Evolutionary conservation across 345 rosid species (phyloP).

Genomic region (Psidium friedrichsthalianum): DNA sequence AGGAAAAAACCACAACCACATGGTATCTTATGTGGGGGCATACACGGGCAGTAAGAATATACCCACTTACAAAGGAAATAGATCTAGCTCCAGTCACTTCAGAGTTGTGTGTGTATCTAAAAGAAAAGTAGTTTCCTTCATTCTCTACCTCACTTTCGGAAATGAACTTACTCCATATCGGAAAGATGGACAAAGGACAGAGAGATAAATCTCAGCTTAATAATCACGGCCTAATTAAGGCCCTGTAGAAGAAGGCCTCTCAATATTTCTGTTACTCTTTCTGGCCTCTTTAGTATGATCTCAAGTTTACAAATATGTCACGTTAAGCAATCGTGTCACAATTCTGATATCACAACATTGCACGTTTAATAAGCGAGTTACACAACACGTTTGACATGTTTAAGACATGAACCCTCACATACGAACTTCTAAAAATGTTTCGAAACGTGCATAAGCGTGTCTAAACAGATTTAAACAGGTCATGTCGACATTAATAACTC

Average conservation of each 20-base stretch:
- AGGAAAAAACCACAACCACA: not conserved
- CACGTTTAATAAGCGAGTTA: not conserved
- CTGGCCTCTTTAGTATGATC: not conserved
- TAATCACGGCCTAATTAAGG: not conserved
- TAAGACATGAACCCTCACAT: not conserved
- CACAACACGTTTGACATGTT: not conserved
- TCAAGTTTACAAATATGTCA: not conserved
- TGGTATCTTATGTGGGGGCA: not conserved
- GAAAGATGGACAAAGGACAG: not conserved
- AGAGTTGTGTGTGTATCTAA: not conserved
- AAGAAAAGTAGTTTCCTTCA: not conserved
- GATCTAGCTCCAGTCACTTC: not conserved
- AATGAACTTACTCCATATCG: not conserved
- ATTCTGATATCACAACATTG: not conserved
- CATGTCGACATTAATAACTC: not conserved
- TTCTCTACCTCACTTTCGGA: not conserved
- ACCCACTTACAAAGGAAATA: not conserved
- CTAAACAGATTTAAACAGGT: not conserved
- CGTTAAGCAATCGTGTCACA: not conserved
- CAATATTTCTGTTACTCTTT: not conserved
- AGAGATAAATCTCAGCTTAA: not conserved
- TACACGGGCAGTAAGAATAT: not conserved
- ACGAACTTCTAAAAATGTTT: not conserved
- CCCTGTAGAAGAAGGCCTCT: not conserved
- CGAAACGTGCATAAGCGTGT: not conserved